Conservation (phyloP, 345 rosid species). For the Salix purpurea region DNA sequence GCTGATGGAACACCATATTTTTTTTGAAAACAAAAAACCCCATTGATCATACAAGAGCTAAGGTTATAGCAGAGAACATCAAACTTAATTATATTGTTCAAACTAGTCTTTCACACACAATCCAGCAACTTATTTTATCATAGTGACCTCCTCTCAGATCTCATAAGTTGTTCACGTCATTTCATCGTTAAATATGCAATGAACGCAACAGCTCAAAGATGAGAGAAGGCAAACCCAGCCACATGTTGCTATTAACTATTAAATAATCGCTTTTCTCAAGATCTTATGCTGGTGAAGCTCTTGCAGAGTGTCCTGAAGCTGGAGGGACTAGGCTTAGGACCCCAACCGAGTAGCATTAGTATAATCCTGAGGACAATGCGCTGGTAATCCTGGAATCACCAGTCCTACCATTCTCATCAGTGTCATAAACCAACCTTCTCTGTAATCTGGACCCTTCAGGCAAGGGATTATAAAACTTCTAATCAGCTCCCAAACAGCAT, state of each 20-base stretch:
- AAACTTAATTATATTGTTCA: no score
- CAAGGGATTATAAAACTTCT: conserved; percentile 33
- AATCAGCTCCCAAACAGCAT: conserved; percentile 42
- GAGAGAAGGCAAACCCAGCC: no score
- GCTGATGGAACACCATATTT: not conserved
- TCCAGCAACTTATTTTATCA: not conserved
- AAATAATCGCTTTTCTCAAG: no score
- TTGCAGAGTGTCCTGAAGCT: not conserved
- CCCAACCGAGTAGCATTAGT: conserved; percentile 37
- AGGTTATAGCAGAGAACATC: no score
- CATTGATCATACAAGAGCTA: no score
- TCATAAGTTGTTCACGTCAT: no score
- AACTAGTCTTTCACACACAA: no score
- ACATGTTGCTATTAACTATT: no score
- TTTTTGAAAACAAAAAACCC: no score
- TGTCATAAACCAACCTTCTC: conserved; percentile 35
- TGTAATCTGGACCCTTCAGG: conserved; percentile 33
- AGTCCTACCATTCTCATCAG: conserved; percentile 26
- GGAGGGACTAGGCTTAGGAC: not conserved
- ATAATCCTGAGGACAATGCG: conserved; percentile 38
- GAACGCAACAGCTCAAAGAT: no score
- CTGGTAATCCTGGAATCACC: conserved; percentile 31
- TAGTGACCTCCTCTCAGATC: not conserved
- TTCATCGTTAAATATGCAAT: no score
- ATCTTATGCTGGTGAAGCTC: not conserved